Base-by-base conservation (phyloP, 495 filamentous ascomycete genomes). In the Talaromyces nanjingensis region DNA sequence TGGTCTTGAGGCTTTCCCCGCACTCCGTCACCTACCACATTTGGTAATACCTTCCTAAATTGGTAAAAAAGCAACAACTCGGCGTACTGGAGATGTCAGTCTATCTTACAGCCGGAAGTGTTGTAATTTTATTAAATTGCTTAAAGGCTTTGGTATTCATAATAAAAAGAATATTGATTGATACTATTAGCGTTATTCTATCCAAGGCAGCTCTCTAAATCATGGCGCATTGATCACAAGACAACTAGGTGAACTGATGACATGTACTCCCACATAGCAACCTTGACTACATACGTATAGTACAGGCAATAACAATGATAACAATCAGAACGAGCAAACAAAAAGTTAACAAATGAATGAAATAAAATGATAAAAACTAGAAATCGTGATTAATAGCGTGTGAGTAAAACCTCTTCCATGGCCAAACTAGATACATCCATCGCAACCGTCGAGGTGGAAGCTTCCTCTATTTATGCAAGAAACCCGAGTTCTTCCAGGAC, bases 401-500 rank as follows among this genome's bases (percentile, higher is more conserved):
- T 6, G 4, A 45, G 20, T 6, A 16, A 56, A 56, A 8, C 20
- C 53, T 2, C 24, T 14, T 6, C 9, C 22, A 6, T 29, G 22
- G 53, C 16, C 4, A 12, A 0, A n/a, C 42, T 6, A 45, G 12
- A 27, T 3, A 16, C 5, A 11, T n/a, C 9, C 3, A 1, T 45
- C 4, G n/a, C 42, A 11, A 3, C 42, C 42, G 5, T 16, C 42
- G 12, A 45, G 14, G n/a, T 18, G 1, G 4, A 45, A n/a, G 9
- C 1, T 16, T n/a, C 14, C n/a, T 5, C 25, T 64, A 47, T 54
- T 45, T 22, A 16, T 65, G 31, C 61, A 74, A 64, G 54, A 72
- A 74, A 0, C 71, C 69, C 8, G 69, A 69, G 20, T 74, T 69
- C 65, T 74, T 80, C 79, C 81, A 82, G 7, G 65, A 59, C 1